Evolutionary conservation across 2,329 filamentous ascomycete genomes (phyloP).

Genomic region (Hymenotorrendiella dingleyae): DNA sequence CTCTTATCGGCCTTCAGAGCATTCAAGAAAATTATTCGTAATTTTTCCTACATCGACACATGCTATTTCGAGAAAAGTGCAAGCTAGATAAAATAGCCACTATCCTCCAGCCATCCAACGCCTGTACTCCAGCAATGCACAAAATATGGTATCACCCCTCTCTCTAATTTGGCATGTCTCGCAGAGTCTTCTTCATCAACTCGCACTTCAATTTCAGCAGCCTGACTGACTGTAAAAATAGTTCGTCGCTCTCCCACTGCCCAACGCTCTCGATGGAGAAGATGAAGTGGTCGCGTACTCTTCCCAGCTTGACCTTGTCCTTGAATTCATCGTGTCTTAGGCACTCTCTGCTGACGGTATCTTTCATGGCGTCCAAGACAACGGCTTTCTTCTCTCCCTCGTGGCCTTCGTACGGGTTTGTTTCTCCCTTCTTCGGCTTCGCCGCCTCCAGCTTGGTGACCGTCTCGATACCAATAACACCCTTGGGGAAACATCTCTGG

Average conservation of each 20-base stretch:
- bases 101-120: no score
- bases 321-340: slow-evolving; percentile 89
- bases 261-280: slow-evolving; percentile 93
- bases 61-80: no score
- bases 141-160: no score
- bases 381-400: slow-evolving; percentile 82
- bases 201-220: slow-evolving; percentile 80
- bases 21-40: no score
- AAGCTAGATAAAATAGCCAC: no score
- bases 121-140: no score
- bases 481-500: slow-evolving; percentile 77
- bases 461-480: slow-evolving; percentile 76
- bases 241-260: slow-evolving; percentile 87
- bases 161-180: slow-evolving; percentile 49
- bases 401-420: slow-evolving; percentile 70
- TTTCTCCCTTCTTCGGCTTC: slow-evolving; percentile 49
- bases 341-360: slow-evolving; percentile 91
- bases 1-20: no score
- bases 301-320: slow-evolving; percentile 88
- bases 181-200: slow-evolving; percentile 64
- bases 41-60: no score
- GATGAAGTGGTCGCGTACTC: slow-evolving; percentile 93
- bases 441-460: slow-evolving; percentile 63
- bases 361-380: slow-evolving; percentile 81
- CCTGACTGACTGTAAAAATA: slow-evolving; percentile 86